Evolutionary conservation across 352 stramenopile species (phyloP), one percentile per base, ranked within the genome.

Genomic region (Pythium phragmiticola): DNA sequence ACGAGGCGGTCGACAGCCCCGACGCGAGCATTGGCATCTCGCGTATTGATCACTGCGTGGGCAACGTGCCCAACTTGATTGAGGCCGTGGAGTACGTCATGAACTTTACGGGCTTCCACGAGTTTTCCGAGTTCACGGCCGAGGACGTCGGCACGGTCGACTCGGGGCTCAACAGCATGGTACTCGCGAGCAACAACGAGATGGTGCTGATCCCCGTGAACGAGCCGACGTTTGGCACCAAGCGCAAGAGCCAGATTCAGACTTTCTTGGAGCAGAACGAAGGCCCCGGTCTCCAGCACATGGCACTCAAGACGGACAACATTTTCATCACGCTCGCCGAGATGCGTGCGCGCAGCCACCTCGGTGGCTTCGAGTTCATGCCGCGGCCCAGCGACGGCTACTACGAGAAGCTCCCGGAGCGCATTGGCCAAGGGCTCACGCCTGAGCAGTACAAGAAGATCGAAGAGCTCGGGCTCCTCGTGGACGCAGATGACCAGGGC

Each of bases 221-320:
- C 75, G 96, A 99, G 75, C 95, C 95, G 13, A 98, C 92, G 9
- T 92, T 96, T 56, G 94, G 92, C 57, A 94, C 82, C 12, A 95
- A 91, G 73, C 81, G 91, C 58, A 98, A 98, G 77, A 96, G 80
- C 65, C 93, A 98, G 75, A 98, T 98, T 66, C 92, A 98, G 74
- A 98, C 94, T 8, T 99, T 97, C 71, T 62, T 99, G 9, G 91
- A 98, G 77, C 91, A 98, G 73, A 98, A 99, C 71, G 88, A 96
- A 37, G 96, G 96, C 28, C 60, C 91, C 5, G 96, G 96, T 33
- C 76, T 99, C 42, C 96, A 99, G 82, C 95, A 99, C 82, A 93
- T 99, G 72, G 95, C 95, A n/a, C 80, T 98, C 53, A 98, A 98
- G 73, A 98, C 94, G 2, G 72, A 95, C 71, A 94, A 99, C 74